Evolutionary conservation across 108 stramenopile species (phyloP).

Genomic region (Discostella stelligeroides): DNA sequence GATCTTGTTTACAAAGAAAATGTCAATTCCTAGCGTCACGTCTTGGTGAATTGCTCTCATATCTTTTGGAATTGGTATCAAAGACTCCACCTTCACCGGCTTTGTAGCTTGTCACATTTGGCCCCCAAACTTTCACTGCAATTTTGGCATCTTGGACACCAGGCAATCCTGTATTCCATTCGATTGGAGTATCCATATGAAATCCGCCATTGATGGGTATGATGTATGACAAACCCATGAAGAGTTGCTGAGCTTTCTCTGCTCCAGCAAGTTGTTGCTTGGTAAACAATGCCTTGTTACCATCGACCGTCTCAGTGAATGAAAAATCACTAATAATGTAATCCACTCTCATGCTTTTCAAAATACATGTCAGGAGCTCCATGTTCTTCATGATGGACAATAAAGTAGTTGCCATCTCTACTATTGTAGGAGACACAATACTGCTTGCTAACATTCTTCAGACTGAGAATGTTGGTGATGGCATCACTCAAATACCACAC

Average conservation of each 20-base stretch:
- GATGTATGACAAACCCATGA: not conserved
- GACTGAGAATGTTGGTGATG: conserved; percentile 11
- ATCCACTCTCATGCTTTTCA: no score
- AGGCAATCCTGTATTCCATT: conserved; percentile 9
- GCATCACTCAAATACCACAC: conserved; percentile 2
- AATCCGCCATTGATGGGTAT: conserved; percentile 14
- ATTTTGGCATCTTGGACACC: conserved; percentile 12
- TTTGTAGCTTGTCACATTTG: not conserved
- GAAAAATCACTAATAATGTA: not conserved
- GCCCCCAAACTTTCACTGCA: conserved; percentile 11
- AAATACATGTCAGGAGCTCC: no score
- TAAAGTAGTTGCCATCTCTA: not conserved
- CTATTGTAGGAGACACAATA: conserved; percentile 8
- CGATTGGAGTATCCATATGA: conserved; percentile 8
- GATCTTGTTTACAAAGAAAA: no score
- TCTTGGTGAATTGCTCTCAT: not conserved
- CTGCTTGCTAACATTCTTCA: not conserved
- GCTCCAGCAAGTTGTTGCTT: conserved; percentile 4
- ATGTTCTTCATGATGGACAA: no score
- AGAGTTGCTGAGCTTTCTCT: conserved; percentile 1
- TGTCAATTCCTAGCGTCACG: not conserved
- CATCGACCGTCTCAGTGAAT: no score
- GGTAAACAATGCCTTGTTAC: not conserved
- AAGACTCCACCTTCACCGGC: not conserved
- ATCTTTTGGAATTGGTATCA: not conserved